Conservation (phyloP, 108 stramenopile species). For the Cyclotella cryptica region DNA sequence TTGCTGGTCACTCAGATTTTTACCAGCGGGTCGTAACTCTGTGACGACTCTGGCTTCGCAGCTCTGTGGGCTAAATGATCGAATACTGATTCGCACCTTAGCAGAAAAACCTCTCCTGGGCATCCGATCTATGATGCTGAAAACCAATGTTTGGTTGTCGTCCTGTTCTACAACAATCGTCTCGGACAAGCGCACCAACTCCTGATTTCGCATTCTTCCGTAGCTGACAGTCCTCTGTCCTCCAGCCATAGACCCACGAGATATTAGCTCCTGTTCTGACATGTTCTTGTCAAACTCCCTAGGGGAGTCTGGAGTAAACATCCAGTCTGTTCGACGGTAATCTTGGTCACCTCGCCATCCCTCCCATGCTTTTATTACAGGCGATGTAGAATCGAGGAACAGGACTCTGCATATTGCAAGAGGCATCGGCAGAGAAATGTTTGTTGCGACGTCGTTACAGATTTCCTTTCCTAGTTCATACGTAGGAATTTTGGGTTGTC, state of each 20-base stretch:
- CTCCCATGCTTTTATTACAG: slow-evolving; percentile 81
- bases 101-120: slow-evolving; percentile 85
- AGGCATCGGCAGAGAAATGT: slow-evolving; percentile 67
- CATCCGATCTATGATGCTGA: slow-evolving; percentile 67
- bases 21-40: slow-evolving; percentile 82
- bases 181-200: slow-evolving; percentile 69
- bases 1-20: slow-evolving; percentile 81
- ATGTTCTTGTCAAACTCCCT: slow-evolving; percentile 72
- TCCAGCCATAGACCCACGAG: slow-evolving; percentile 77
- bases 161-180: slow-evolving; percentile 77
- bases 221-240: slow-evolving; percentile 76
- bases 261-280: slow-evolving; percentile 80
- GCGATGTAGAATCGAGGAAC: slow-evolving; percentile 80
- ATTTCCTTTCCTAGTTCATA: slow-evolving; percentile 77
- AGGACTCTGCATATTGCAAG: slow-evolving; percentile 78
- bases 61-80: slow-evolving; percentile 51
- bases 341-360: slow-evolving; percentile 72
- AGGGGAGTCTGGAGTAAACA: slow-evolving; percentile 73
- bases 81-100: slow-evolving; percentile 67
- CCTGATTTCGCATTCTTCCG: slow-evolving; percentile 65
- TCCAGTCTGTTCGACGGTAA: slow-evolving; percentile 73
- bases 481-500: slow-evolving; percentile 40
- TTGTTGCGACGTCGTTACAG: slow-evolving; percentile 67
- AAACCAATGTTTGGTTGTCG: slow-evolving; percentile 60
- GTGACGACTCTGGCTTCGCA: slow-evolving; percentile 70